Evolutionary conservation across 495 filamentous ascomycete genomes (phyloP).

Genomic region (Staphylotrichum longicolle): DNA sequence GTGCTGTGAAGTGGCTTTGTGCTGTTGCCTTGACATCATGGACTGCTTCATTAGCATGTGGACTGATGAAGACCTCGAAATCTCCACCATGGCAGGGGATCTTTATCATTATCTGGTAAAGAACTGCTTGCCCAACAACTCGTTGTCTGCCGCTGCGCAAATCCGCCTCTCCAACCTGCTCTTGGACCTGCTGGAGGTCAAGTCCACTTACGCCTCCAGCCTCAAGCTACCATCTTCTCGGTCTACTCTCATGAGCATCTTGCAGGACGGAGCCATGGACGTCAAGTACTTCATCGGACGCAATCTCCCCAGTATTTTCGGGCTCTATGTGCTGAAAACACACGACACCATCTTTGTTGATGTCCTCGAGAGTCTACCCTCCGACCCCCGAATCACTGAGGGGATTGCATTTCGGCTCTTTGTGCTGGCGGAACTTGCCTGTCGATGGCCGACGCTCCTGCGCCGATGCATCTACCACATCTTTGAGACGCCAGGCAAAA

Average conservation of each 20-base stretch:
- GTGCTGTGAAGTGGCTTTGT: slow-evolving; percentile 73
- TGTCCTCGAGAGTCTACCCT: slow-evolving; percentile 68
- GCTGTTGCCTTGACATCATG: slow-evolving; percentile 68
- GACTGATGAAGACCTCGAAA: slow-evolving; percentile 51
- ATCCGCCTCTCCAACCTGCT: slow-evolving; percentile 65
- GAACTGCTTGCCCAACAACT: slow-evolving; percentile 57
- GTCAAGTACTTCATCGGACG: slow-evolving; percentile 74
- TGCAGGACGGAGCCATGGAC: slow-evolving; percentile 62
- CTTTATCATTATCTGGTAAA: slow-evolving; percentile 80
- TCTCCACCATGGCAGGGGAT: slow-evolving; percentile 62
- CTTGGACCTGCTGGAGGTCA: slow-evolving; percentile 60
- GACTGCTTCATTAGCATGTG: slow-evolving; percentile 62
- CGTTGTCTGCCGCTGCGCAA: slow-evolving; percentile 66
- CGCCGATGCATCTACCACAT: slow-evolving; percentile 87
- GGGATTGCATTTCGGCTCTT: slow-evolving; percentile 83
- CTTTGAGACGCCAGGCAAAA: slow-evolving; percentile 77
- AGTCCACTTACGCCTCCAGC: slow-evolving; percentile 58
- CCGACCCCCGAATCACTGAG: slow-evolving; percentile 66
- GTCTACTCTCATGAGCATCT: slow-evolving; percentile 69
- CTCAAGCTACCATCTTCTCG: slow-evolving; percentile 62
- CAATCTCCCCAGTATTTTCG: slow-evolving; percentile 71
- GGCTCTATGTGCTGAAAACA: slow-evolving; percentile 68
- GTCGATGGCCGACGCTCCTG: slow-evolving; percentile 74
- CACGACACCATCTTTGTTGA: slow-evolving; percentile 83
- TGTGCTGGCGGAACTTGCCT: slow-evolving; percentile 69